Evolutionary conservation across 2,329 filamentous ascomycete species (phyloP), one percentile per base, ranked within the genome.

Genomic region (Aspergillus fumigatus): DNA sequence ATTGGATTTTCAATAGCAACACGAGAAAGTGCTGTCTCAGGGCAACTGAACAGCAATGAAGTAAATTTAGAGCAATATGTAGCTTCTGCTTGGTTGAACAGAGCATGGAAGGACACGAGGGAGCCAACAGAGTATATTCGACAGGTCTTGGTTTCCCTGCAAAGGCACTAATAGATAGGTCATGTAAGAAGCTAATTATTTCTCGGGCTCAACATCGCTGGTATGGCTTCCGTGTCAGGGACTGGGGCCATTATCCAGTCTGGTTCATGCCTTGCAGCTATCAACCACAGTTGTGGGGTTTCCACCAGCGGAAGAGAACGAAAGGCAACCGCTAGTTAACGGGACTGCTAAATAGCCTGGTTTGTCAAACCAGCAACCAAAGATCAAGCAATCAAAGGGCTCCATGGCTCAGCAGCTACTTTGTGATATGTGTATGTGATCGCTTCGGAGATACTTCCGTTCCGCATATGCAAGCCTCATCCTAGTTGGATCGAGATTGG

Each of bases 381-480:
- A 38, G 41, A 50, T 48, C 48, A 29, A 45, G 26, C 26, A 54
- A 51, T 48, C 48, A 43, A 35, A 52, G 21, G 48, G 40, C 43
- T 29, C n/a, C 29, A 41, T 51, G 48, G 35, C 25, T 9, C 23
- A 51, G 40, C 40, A 53, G 32, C 48, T 54, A 48, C 35, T 40
- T 53, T 29, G 52, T 51, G 55, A 47, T 47, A 23, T 47, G 43
- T 19, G 40, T 47, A 21, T 47, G n/a, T 47, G 56, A 60, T 58
- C 32, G 54, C 49, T 55, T 63, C 62, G 61, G 61, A 56, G 56
- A 51, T 50, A 51, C 55, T 59, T 59, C 59, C 62, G 61, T 60
- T 56, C 57, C 59, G 59, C 59, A 60, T 63, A 63, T 63, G 61
- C 61, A 64, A 57, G 57, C 56, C 59, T 35, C 43, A 51, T 57